Conservation (phyloP, 805 yeast genomes). For the Ogataea chonburiensis region DNA sequence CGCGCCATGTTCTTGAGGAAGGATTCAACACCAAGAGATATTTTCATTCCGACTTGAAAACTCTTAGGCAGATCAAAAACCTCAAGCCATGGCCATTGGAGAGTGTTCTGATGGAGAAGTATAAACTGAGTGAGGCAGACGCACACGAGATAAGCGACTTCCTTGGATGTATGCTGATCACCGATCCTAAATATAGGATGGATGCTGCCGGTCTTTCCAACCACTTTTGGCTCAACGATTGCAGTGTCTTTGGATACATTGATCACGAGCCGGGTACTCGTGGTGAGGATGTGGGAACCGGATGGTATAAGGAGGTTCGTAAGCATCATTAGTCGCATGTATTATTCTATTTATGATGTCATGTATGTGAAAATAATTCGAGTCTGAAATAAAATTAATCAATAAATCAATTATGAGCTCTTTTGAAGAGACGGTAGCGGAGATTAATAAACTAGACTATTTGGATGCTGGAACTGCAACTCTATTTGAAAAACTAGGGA, state of each 20-base stretch:
- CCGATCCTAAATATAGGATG: constrained; percentile 79
- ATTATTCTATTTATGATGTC: constrained; percentile 6
- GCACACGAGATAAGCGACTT: constrained; percentile 76
- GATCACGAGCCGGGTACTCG: constrained; percentile 75
- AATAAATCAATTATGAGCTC: neutral
- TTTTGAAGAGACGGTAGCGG: constrained; percentile 1
- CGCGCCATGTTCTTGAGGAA: constrained; percentile 59
- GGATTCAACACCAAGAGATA: constrained; percentile 53
- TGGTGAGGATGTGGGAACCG: constrained; percentile 83
- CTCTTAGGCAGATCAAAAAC: constrained; percentile 73
- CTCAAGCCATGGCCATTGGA: constrained; percentile 87
- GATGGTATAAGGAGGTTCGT: constrained; percentile 76
- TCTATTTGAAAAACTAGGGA: constrained; percentile 3
- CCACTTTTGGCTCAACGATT: constrained; percentile 82
- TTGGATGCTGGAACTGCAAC: neutral
- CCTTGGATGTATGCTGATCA: constrained; percentile 74
- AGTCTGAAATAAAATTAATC: neutral
- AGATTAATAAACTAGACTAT: neutral
- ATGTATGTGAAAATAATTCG: constrained; percentile 3
- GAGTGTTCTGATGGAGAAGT: constrained; percentile 82
- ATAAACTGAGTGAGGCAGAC: constrained; percentile 65
- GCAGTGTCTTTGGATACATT: constrained; percentile 70
- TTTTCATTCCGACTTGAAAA: constrained; percentile 34
- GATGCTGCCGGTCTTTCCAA: constrained; percentile 96
- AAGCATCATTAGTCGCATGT: constrained; percentile 13